Evolutionary conservation across 2,329 filamentous ascomycete genomes (phyloP).

Genomic region (Aspergillus thermomutatus): DNA sequence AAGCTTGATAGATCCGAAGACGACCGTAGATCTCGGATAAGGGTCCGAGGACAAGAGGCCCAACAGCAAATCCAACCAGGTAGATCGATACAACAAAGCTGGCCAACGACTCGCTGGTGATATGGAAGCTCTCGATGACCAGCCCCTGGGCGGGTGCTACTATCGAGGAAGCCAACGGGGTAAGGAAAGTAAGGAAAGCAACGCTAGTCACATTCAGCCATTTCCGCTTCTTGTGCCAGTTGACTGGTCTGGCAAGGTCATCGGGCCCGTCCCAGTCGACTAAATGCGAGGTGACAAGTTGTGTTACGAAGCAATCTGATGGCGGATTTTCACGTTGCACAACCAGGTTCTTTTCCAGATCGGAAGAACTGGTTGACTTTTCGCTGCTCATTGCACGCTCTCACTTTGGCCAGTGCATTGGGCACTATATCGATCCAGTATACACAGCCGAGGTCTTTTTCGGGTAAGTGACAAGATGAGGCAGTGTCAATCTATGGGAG

Average conservation of each 20-base stretch:
- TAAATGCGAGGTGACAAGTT: neutral
- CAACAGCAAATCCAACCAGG: constrained; percentile 56
- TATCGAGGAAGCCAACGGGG: neutral
- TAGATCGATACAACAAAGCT: constrained; percentile 58
- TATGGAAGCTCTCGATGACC: constrained; percentile 42
- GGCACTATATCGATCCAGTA: neutral
- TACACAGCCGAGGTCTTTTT: neutral
- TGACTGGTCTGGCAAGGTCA: neutral
- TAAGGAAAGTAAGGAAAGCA: neutral
- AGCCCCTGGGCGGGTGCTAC: constrained; percentile 27
- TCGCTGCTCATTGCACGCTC: neutral
- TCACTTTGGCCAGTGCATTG: neutral
- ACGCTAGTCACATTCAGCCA: neutral
- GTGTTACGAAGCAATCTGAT: neutral
- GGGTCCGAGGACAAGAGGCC: constrained; percentile 56
- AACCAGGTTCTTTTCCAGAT: neutral
- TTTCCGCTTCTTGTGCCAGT: neutral
- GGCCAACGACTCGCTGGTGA: constrained; percentile 37
- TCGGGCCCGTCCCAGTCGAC: neutral
- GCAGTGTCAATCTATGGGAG: neutral
- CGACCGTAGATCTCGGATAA: constrained; percentile 65
- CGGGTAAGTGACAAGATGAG: neutral
- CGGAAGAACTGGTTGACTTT: neutral
- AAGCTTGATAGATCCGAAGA: constrained; percentile 52
- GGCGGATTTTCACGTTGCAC: neutral